Evolutionary conservation across 108 stramenopile species (phyloP), one percentile per base, ranked within the genome.

Genomic region (Fragilariopsis cylindrus): DNA sequence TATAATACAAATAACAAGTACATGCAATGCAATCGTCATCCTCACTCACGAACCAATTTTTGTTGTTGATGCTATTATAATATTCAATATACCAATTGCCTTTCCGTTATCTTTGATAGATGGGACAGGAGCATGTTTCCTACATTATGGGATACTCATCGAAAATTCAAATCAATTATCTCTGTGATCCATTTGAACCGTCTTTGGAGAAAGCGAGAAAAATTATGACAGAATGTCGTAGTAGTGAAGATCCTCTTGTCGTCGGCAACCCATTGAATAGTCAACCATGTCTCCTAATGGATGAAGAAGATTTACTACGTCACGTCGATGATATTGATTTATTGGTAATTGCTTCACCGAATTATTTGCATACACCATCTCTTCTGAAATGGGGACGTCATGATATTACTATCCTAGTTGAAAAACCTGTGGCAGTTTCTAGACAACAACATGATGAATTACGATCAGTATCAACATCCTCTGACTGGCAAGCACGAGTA

Each of bases 391-490:
- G 93, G 93, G 85, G 86, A 41, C 52, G 68, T 21, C 68, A 88
- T 56, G 80, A 88, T 70, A 78, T 94, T 43, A 79, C 81, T 50
- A 94, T 94, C 65, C 80, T 94, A 13, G 77, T 77, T 46, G 93
- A 94, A 58, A 94, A 94, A 62, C 93, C 93, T 8, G 88, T 90
- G 7, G 89, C 93, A 0, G 86, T 94, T 3, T 89, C 85, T n/a
- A 76, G 80, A 65, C 77, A 88, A 68, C 92, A 93, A 57, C 77
- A 88, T 8, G 77, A 82, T 39, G 72, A 70, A 15, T 72, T 94
- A 57, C 78, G 78, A 49, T 64, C 45, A n/a, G 4, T 78, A 47
- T 72, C 77, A 45, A 72, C 84, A 2, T 46, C 60, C 46, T 65
- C 76, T 1, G 73, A 79, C 12, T 83, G 86, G 65, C 79, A 72